A percentile compares a stretch with the other conserved stretches of the same genome.
Conservation (phyloP, 345 rosid genomes). For the Melaleuca quinquenervia region DNA sequence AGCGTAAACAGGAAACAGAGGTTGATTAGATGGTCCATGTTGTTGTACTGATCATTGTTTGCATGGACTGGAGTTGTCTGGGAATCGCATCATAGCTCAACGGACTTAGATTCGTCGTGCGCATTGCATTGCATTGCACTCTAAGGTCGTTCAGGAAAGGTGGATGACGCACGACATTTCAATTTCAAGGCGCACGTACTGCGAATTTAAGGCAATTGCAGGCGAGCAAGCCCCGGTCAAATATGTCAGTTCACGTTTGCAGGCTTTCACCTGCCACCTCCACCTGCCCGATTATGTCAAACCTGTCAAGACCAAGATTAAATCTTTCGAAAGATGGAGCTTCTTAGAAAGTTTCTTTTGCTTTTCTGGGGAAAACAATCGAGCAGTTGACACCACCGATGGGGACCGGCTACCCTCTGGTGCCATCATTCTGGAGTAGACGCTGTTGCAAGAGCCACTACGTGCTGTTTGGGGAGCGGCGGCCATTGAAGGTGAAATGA, state of each 20-base stretch:
- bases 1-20: neutral
- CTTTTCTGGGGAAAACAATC: neutral
- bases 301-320: conserved; percentile 41
- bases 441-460: conserved; percentile 85
- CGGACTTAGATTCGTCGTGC: neutral
- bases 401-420: conserved; percentile 65
- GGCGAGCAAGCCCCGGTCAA: neutral
- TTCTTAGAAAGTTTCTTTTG: neutral
- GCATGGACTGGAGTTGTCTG: neutral
- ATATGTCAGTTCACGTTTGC: conserved; percentile 34
- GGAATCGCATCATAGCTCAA: neutral
- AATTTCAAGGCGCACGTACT: neutral
- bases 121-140: neutral
- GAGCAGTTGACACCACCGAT: conserved; percentile 39
- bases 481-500: conserved; percentile 74
- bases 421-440: conserved; percentile 77
- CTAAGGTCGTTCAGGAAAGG: neutral
- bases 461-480: conserved; percentile 76
- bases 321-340: conserved; percentile 59
- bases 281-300: conserved; percentile 59
- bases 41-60: neutral
- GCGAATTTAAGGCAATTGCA: neutral
- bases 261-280: conserved; percentile 55
- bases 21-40: neutral
- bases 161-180: neutral